These are phyloP conservation scores for Ganoderma leucocontextum DNA, from an alignment of 1,284 basidiomycete genomes.

Conservation along the genomic window DNA sequence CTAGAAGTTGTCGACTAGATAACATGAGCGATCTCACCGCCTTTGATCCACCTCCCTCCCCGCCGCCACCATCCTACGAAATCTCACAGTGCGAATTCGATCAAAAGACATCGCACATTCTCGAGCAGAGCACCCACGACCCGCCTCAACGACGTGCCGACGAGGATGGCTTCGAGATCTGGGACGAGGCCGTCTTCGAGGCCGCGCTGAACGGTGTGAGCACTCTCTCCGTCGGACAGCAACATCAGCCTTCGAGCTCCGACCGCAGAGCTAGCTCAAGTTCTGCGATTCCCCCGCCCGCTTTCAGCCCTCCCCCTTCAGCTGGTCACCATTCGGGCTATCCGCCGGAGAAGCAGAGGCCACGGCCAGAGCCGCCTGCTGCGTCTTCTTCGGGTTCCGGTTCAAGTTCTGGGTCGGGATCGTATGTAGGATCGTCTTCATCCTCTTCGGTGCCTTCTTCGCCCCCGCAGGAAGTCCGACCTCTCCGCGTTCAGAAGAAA, in stretches of 20 bases:
- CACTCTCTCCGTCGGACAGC: conserved; percentile 15
- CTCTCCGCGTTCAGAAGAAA: conserved; percentile 42
- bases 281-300: neutral
- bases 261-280: neutral
- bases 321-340: conserved; percentile 5
- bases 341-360: conserved; percentile 18
- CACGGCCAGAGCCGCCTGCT: neutral
- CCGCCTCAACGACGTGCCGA: conserved; percentile 38
- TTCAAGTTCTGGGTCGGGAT: conserved; percentile 10
- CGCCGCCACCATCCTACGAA: conserved; percentile 58
- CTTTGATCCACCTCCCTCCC: conserved; percentile 35
- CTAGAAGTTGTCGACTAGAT: neutral
- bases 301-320: conserved; percentile 4
- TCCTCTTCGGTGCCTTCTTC: conserved; percentile 19
- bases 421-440: conserved; percentile 12
- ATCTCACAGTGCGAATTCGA: conserved; percentile 63
- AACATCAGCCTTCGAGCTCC: neutral
- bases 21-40: conserved; percentile 20
- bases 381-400: conserved; percentile 4
- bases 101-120: conserved; percentile 55
- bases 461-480: conserved; percentile 30
- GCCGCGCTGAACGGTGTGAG: conserved; percentile 38
- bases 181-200: conserved; percentile 56
- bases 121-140: conserved; percentile 46
- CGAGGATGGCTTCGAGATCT: conserved; percentile 58